Base-by-base conservation (phyloP, 305 asterid species). In the Plantago coronopus region DNA sequence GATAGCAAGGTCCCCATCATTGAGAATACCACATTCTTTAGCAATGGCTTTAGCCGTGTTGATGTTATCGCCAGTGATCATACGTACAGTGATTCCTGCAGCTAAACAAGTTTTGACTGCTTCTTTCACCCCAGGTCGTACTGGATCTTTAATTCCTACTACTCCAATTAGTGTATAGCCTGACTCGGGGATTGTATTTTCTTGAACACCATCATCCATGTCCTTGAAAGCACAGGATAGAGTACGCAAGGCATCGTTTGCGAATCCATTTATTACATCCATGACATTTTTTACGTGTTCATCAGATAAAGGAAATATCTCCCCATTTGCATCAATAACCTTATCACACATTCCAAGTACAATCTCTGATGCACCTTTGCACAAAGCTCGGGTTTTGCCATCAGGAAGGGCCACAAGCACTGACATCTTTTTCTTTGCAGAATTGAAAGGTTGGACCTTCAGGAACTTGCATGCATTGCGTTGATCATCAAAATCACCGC, bases 291-390 rank as follows among this genome's bases (percentile, higher is more conserved):
- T 68, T 50, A 59, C 80, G 42, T 74, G 73, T 63, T 87, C 95
- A 68, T 83, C 91, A 7, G 89, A 73, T 75, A 89, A 64, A 62
- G 71, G 70, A 51, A 76, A 74, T 42, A 62, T 17, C 72, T 89
- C 86, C 37, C 99, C 97, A 56, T 71, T 71, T 11, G 76, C 74
- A 80, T 83, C 80, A 56, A 93, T 62, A 65, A 61, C 67, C 54
- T 57, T 78, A 64, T 81, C 81, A 22, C 99, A 89, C 85, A 72
- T 72, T 78, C 82, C 80, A 38, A 93, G 22, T 66, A 93, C 60
- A 67, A 89, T 89, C 86, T 93, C 99, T 46, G 99, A 89, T 40
- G 97, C 99, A 25, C 99, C 97, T 83, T 93, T 93, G 79, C 96
- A 85, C 44, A 77, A 89, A 13, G 95, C 95, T 63, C 95, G 81